Conservation (phyloP, 2,329 filamentous ascomycete genomes). For the Arthroderma sp. region DNA sequence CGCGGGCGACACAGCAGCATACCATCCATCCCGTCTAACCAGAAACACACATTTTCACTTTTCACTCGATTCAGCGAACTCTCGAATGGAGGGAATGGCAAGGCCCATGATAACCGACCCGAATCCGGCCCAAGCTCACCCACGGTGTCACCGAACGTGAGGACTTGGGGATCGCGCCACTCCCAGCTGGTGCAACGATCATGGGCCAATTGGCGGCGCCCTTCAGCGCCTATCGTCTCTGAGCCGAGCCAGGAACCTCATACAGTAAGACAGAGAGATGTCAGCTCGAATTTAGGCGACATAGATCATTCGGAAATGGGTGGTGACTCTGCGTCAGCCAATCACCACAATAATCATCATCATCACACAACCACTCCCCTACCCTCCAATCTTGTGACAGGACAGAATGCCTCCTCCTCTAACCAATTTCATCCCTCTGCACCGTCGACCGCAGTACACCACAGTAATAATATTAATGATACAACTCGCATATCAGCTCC, state of each 20-base stretch:
- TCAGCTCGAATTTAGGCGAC: neutral
- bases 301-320: too few relatives aligned
- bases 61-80: neutral
- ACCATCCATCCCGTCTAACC: neutral
- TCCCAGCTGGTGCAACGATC: neutral
- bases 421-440: too few relatives aligned
- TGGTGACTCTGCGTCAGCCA: too few relatives aligned
- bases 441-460: too few relatives aligned
- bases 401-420: too few relatives aligned
- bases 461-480: too few relatives aligned
- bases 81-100: neutral
- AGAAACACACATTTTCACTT: slow-evolving; percentile 2
- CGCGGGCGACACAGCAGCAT: slow-evolving; percentile 10
- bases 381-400: too few relatives aligned
- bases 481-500: too few relatives aligned
- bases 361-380: too few relatives aligned
- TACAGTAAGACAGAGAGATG: neutral
- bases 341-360: too few relatives aligned
- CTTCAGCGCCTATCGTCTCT: slow-evolving; percentile 4
- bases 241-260: neutral
- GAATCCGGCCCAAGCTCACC: neutral
- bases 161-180: neutral
- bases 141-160: neutral
- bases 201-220: slow-evolving; percentile 1
- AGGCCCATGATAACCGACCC: neutral